phyloP scores from a whole-genome alignment of 2,329 filamentous ascomycete species.

The Aschersonia sp. region DNA sequence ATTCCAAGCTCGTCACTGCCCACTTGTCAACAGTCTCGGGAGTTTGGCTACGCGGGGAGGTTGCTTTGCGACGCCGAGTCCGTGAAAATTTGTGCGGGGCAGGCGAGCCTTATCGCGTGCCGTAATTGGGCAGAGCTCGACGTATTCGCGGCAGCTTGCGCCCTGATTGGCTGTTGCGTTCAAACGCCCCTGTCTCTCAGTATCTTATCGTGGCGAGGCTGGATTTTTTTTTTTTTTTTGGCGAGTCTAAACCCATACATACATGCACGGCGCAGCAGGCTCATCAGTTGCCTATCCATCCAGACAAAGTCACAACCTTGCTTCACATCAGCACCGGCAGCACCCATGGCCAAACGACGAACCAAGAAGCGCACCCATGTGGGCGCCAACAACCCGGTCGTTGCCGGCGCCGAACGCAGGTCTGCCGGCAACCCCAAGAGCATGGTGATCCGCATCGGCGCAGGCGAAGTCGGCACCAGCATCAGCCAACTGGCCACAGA shows the following conservation, averaged over 20 bases:
- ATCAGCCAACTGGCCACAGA: conserved; percentile 85
- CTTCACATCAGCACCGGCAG: neutral
- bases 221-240: conserved; percentile 19
- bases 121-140: neutral
- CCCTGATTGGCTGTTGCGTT: no score
- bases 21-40: no score
- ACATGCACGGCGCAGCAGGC: no score
- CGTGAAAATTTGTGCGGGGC: conserved; percentile 17
- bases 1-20: no score
- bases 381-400: conserved; percentile 46
- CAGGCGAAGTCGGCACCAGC: conserved; percentile 81
- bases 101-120: conserved; percentile 5
- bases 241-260: no score
- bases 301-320: no score
- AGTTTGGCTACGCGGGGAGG: no score
- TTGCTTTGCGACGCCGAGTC: no score
- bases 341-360: conserved; percentile 61
- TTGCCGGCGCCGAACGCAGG: conserved; percentile 42
- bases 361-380: conserved; percentile 83
- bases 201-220: neutral
- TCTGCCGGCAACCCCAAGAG: conserved; percentile 68
- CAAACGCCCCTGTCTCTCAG: neutral
- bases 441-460: conserved; percentile 96
- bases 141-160: no score
- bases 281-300: no score